Evolutionary conservation across 202 grass and related monocot genomes (phyloP).

Genomic region (Zizania palustris): DNA sequence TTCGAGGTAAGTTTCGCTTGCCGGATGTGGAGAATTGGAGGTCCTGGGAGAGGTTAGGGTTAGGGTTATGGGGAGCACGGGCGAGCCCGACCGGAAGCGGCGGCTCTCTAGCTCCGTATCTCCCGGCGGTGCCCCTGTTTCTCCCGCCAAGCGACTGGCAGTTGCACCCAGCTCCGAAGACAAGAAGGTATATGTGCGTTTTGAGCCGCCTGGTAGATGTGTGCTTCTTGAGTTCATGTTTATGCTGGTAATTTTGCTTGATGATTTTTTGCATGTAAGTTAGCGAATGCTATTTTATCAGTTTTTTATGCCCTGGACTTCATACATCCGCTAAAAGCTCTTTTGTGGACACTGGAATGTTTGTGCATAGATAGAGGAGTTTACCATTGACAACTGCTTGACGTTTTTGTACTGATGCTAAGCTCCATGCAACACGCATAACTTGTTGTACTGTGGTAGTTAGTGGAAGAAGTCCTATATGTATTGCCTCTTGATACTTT

Average conservation of each 20-base stretch:
- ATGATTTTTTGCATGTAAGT: constrained; percentile 4
- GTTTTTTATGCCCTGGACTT: neutral
- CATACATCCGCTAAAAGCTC: constrained; percentile 12
- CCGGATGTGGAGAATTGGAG: constrained; percentile 18
- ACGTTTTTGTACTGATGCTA: constrained; percentile 12
- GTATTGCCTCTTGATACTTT: neutral
- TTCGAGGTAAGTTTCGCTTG: neutral
- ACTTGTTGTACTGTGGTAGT: neutral
- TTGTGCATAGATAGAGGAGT: neutral
- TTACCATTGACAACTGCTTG: neutral
- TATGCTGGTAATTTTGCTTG: neutral
- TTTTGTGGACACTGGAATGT: neutral
- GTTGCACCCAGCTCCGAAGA: constrained; percentile 54
- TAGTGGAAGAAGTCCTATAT: neutral
- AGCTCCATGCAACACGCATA: neutral
- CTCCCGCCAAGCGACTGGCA: constrained; percentile 50
- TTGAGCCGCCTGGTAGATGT: neutral
- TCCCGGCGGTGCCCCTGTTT: constrained; percentile 39
- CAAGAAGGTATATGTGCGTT: constrained; percentile 51
- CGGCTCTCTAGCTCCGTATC: constrained; percentile 56
- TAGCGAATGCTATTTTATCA: neutral
- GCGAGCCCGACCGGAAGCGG: constrained; percentile 67
- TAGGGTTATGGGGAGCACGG: constrained; percentile 68
- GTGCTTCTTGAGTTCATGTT: neutral
- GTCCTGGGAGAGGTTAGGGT: constrained; percentile 26